These are phyloP conservation scores for Haematococcus sp. DNA, from an alignment of 139 green algal species.

Conservation along the genomic window DNA sequence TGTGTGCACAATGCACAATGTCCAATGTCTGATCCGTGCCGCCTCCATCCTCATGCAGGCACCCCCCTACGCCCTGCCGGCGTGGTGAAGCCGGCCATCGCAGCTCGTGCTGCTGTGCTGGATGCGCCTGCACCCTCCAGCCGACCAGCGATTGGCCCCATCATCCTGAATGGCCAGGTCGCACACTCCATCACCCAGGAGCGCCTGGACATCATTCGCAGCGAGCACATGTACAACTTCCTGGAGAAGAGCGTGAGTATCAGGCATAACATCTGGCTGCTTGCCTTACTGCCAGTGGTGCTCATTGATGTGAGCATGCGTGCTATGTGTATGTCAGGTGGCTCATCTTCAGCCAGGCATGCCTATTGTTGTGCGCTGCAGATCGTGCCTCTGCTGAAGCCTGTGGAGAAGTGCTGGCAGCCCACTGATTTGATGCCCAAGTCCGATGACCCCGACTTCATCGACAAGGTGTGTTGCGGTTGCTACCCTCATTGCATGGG, in stretches of 20 bases:
- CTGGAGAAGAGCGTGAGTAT: conserved; percentile 52
- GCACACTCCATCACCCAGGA: conserved; percentile 66
- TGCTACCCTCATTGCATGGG: neutral
- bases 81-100: too few species aligned
- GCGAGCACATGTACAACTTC: conserved; percentile 45
- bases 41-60: too few species aligned
- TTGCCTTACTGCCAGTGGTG: neutral
- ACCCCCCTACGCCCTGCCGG: too few species aligned
- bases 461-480: conserved; percentile 73
- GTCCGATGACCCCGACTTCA: conserved; percentile 79
- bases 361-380: conserved; percentile 20
- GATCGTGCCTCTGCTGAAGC: conserved; percentile 81
- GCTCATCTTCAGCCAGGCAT: too few species aligned
- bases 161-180: conserved; percentile 72
- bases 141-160: conserved; percentile 34
- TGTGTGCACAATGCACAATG: too few species aligned
- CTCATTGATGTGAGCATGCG: too few species aligned
- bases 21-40: too few species aligned
- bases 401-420: conserved; percentile 90
- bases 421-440: conserved; percentile 94
- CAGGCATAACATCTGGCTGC: too few species aligned
- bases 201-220: conserved; percentile 65
- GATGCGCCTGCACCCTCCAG: neutral
- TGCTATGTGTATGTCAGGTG: too few species aligned
- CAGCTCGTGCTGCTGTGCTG: too few species aligned